Base-by-base conservation (phyloP, 2,329 filamentous ascomycete species). In the Dryadomyces sulphureus region DNA sequence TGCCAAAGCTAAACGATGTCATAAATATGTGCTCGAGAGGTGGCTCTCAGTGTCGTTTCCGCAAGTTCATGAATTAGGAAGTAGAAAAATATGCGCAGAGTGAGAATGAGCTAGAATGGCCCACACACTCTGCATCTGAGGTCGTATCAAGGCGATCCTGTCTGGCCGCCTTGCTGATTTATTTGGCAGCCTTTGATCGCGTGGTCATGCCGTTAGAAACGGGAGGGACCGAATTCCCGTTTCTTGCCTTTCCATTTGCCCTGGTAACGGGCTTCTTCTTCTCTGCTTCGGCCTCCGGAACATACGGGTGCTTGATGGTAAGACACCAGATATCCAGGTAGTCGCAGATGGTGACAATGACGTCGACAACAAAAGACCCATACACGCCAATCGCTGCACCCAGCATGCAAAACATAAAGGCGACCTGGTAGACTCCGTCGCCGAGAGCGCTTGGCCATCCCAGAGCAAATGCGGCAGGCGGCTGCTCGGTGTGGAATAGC, bases 281-380 rank as follows among this genome's bases (percentile, higher is more conserved):
- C 7, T 20, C 36, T n/a, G n/a, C n/a, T n/a, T n/a, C n/a, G n/a
- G n/a, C n/a, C 4, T 22, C 17, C 55, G 75, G 72, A 21, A 70
- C 65, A 52, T 73, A 70, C 20, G 76, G 77, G 56, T 96, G 81
- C 74, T 98, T 98, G 67, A 98, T 98, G 1, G 85, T 94, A 60
- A 98, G 69, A 60, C 92, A 98, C 87, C 88, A 96, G 54, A 98
- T 98, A 60, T 98, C 92, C 50, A 96, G 72, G 61, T 94, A 94
- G 62, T 98, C 92, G 65, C 92, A 98, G 55, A 98, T 96, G 25
- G 87, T 93, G 49, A 92, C 87, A 54, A 98, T 95, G 47, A 96
- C 89, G 60, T 96, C 92, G 27, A 94, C 84, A 47, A 96, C 87
- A 61, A 98, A 98, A 62, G 88, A 94, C 49, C 87, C 89, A 65